Percentiles rank a stretch among this genome's conserved stretches.
Evolutionary conservation across 2,329 filamentous ascomycete genomes (phyloP).

Genomic region (Xylariomycetidae sp.): DNA sequence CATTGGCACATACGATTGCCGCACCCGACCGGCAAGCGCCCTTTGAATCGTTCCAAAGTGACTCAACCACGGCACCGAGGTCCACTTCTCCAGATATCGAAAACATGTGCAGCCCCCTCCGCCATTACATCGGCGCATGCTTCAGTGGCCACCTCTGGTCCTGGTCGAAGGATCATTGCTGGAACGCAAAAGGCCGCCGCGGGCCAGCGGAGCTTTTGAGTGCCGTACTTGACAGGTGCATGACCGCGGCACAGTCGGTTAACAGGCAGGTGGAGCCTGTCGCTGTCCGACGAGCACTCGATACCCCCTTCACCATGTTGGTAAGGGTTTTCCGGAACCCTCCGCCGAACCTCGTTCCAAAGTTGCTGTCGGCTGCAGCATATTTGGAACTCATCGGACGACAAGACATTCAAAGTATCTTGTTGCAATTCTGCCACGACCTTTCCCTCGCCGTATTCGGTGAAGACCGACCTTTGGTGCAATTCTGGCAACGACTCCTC

Average conservation of each 20-base stretch:
- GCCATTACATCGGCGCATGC: constrained; percentile 13
- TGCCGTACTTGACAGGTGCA: constrained; percentile 21
- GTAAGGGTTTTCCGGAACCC: constrained; percentile 23
- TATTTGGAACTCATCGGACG: constrained; percentile 20
- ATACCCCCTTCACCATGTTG: constrained; percentile 21
- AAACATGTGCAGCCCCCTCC: constrained; percentile 15
- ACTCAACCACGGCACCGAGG: constrained; percentile 1
- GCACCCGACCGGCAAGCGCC: constrained; percentile 1
- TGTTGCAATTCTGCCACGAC: constrained; percentile 23
- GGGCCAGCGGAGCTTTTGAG: constrained; percentile 21
- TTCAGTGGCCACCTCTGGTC: constrained; percentile 18
- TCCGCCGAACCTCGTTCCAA: constrained; percentile 21
- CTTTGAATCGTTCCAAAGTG: background rate
- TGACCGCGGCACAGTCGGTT: constrained; percentile 22
- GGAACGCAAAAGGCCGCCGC: constrained; percentile 17
- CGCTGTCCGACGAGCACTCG: constrained; percentile 18
- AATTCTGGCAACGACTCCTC: constrained; percentile 21
- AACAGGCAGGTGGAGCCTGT: constrained; percentile 20
- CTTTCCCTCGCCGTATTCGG: constrained; percentile 15
- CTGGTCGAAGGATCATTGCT: constrained; percentile 16
- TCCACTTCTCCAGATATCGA: constrained; percentile 6
- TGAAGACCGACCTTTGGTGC: constrained; percentile 12
- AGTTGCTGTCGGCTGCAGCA: constrained; percentile 17
- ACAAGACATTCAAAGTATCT: constrained; percentile 18
- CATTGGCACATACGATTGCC: constrained; percentile 5